Conservation (phyloP, 73 alveolate species). For the Tetrahymena borealis region DNA sequence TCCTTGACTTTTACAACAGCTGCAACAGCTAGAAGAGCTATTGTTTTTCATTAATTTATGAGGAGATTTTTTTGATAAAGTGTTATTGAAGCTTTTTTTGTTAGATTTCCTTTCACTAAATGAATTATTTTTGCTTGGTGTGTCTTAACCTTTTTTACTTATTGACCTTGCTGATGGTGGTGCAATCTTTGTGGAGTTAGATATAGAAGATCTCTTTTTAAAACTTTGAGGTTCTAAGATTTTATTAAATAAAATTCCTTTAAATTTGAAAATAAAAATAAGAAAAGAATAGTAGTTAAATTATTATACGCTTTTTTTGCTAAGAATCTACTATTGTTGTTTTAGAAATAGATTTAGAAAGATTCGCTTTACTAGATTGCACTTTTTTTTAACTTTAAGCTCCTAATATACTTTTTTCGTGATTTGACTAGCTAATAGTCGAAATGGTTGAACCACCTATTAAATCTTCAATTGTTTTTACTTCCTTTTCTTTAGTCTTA, state of each 20-base stretch:
- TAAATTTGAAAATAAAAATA: neutral
- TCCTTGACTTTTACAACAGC: neutral
- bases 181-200: neutral
- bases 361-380: neutral
- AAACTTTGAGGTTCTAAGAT: neutral
- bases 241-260: neutral
- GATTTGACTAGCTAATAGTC: neutral
- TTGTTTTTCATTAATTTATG: neutral
- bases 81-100: neutral
- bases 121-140: neutral
- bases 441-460: neutral
- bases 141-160: neutral
- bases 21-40: neutral
- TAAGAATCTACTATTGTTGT: neutral
- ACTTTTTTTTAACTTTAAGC: neutral
- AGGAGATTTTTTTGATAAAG: neutral
- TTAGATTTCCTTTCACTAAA: neutral
- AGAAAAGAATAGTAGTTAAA: neutral
- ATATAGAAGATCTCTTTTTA: neutral
- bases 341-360: neutral
- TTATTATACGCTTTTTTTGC: neutral
- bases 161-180: neutral
- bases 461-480: neutral
- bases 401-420: neutral
- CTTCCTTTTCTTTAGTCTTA: neutral